phyloP scores from a whole-genome alignment of 2,329 filamentous ascomycete species.

The Penicillium sp. region DNA sequence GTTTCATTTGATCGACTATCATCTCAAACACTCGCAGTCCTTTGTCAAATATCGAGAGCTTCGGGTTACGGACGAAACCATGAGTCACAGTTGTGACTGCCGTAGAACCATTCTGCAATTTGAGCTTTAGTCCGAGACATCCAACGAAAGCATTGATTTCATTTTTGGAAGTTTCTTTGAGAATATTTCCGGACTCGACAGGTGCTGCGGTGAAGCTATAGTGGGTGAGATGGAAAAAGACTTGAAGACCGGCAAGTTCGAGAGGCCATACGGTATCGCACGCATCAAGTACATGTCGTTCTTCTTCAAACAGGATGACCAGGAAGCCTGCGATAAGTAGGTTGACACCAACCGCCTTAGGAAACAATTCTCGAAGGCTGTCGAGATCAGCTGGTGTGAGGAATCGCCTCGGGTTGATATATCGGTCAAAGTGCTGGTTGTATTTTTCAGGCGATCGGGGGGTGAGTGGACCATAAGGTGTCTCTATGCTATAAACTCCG shows the following conservation, averaged over 20 bases:
- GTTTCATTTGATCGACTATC: too few relatives aligned
- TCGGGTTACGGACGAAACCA: conserved; percentile 9
- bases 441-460: conserved; percentile 4
- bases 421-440: conserved; percentile 1
- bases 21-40: too few relatives aligned
- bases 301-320: conserved; percentile 4
- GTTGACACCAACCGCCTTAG: conserved; percentile 3
- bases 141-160: neutral
- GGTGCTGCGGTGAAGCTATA: neutral
- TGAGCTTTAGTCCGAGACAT: conserved; percentile 29
- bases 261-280: conserved; percentile 6
- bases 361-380: conserved; percentile 10
- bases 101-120: conserved; percentile 3
- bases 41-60: neutral
- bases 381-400: conserved; percentile 3
- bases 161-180: neutral
- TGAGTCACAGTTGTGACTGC: conserved; percentile 14
- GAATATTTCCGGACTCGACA: neutral
- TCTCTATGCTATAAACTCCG: neutral
- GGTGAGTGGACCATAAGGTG: neutral
- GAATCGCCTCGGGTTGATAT: conserved; percentile 8
- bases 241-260: conserved; percentile 4
- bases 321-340: conserved; percentile 5
- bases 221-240: neutral
- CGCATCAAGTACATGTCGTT: neutral